A percentile compares a stretch with the other conserved stretches of the same genome.
Evolutionary conservation across 2,329 filamentous ascomycete species (phyloP).

Genomic region (Exophiala lecanii-corni): DNA sequence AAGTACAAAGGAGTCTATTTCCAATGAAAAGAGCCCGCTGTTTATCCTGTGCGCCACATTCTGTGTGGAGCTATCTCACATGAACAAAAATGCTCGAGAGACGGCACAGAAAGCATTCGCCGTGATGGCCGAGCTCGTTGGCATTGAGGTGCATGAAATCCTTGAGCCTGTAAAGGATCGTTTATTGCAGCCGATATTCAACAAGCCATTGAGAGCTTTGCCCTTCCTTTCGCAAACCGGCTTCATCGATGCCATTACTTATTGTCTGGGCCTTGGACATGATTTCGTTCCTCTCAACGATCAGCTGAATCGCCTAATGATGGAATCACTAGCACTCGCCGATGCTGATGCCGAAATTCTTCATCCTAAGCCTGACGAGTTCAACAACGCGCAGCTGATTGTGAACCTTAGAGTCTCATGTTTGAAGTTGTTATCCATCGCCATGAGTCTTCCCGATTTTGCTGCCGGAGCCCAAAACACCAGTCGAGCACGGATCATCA

Average conservation of each 20-base stretch:
- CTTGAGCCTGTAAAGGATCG: conserved; percentile 86
- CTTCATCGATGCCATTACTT: conserved; percentile 96
- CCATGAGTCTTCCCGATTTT: conserved; percentile 90
- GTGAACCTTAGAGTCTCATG: conserved; percentile 88
- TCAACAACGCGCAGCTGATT: conserved; percentile 92
- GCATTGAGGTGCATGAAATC: conserved; percentile 78
- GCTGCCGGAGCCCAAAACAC: conserved; percentile 63
- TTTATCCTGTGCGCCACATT: conserved; percentile 77
- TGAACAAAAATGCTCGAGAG: conserved; percentile 90
- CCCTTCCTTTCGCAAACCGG: conserved; percentile 95
- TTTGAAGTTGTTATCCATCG: conserved; percentile 85
- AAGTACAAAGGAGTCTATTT: conserved; percentile 72
- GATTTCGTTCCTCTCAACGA: conserved; percentile 92
- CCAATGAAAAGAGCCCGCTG: conserved; percentile 62
- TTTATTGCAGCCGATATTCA: conserved; percentile 85
- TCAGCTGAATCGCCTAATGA: conserved; percentile 78
- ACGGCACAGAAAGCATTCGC: conserved; percentile 77
- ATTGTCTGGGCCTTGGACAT: conserved; percentile 82
- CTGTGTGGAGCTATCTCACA: conserved; percentile 84
- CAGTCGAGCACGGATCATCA: conserved; percentile 66
- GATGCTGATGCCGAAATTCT: conserved; percentile 92
- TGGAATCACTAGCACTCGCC: conserved; percentile 88
- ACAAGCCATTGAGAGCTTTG: conserved; percentile 86
- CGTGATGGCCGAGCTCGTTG: conserved; percentile 72
- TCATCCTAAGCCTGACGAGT: conserved; percentile 87